Percentiles rank a stretch among this genome's conserved stretches.
These are phyloP conservation scores for Colletotrichum tabaci DNA, from an alignment of 2,329 filamentous ascomycete species.

Conservation along the genomic window DNA sequence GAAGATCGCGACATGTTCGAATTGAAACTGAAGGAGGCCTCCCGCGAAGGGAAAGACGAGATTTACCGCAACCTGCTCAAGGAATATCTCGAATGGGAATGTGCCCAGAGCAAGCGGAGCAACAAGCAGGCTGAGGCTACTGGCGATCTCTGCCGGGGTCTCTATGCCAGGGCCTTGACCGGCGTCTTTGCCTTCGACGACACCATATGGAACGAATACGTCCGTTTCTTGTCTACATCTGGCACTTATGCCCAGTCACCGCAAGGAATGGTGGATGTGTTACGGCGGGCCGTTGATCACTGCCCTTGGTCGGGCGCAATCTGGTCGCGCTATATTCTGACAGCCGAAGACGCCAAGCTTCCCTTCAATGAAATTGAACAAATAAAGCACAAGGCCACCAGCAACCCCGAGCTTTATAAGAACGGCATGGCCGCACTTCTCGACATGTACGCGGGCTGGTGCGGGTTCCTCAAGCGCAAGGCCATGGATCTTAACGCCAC, in stretches of 20 bases:
- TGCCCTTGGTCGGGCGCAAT: slow-evolving; percentile 93
- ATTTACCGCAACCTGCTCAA: slow-evolving; percentile 66
- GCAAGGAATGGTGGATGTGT: slow-evolving; percentile 74
- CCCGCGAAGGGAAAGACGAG: slow-evolving; percentile 68
- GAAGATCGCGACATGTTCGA: slow-evolving; percentile 78
- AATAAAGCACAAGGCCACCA: slow-evolving; percentile 94
- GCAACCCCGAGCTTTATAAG: slow-evolving; percentile 85
- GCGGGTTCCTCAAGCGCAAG: slow-evolving; percentile 89
- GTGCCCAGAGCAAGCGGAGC: slow-evolving; percentile 71
- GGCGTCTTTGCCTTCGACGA: slow-evolving; percentile 80
- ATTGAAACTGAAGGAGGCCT: slow-evolving; percentile 73
- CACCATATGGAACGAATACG: slow-evolving; percentile 85
- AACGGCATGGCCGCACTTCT: slow-evolving; percentile 90
- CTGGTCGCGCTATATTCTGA: slow-evolving; percentile 91
- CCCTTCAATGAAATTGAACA: slow-evolving; percentile 86
- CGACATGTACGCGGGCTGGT: slow-evolving; percentile 95
- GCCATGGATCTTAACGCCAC: slow-evolving; percentile 82
- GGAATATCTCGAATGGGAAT: slow-evolving; percentile 91
- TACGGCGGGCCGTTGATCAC: slow-evolving; percentile 88
- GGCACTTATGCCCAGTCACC: slow-evolving; percentile 56
- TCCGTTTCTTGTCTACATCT: slow-evolving; percentile 78
- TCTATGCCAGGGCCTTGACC: slow-evolving; percentile 85
- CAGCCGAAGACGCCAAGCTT: slow-evolving; percentile 83
- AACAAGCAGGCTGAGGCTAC: slow-evolving; percentile 61
- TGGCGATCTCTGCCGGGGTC: slow-evolving; percentile 69